Conservation (phyloP, 169 alveolate species). For the Eimeria tenella region DNA sequence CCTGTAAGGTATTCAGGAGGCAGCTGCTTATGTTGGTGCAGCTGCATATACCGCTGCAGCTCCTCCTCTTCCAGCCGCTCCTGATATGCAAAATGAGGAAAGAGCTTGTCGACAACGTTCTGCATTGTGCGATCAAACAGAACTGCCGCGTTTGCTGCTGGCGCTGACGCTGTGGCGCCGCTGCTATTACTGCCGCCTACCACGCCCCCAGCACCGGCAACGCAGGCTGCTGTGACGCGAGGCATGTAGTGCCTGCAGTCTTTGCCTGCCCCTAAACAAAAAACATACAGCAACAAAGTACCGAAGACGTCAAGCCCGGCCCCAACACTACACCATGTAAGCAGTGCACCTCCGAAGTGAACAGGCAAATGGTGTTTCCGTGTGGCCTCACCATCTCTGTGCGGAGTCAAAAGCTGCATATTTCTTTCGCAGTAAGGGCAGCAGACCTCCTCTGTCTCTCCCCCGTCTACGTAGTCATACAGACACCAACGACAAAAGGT, state of each 20-base stretch:
- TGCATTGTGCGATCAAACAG: constrained; percentile 83
- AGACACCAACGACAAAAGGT: constrained; percentile 85
- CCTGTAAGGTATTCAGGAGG: constrained; percentile 66
- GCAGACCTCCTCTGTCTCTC: constrained; percentile 77
- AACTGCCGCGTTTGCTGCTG: constrained; percentile 74
- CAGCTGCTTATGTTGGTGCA: constrained; percentile 56
- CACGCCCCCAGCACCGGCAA: constrained; percentile 56
- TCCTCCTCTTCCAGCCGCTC: constrained; percentile 78
- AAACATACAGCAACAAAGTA: background rate
- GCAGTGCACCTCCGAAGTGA: too few relatives aligned
- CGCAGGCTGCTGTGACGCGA: constrained; percentile 64
- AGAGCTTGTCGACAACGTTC: constrained; percentile 83
- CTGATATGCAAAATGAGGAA: constrained; percentile 82
- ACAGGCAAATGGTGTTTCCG: too few relatives aligned
- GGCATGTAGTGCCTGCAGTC: constrained; percentile 71
- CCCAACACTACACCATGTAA: too few relatives aligned
- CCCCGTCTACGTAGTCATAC: constrained; percentile 75
- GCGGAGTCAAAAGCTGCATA: constrained; percentile 29
- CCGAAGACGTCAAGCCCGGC: background rate
- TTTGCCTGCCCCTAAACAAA: constrained; percentile 55
- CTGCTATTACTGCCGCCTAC: constrained; percentile 45
- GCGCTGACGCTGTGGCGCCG: constrained; percentile 36
- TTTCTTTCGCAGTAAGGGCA: constrained; percentile 84
- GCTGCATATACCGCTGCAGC: constrained; percentile 72
- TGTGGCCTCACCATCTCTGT: constrained; percentile 60